Base-by-base conservation (phyloP, 352 stramenopile genomes). In the Porosira glacialis region DNA sequence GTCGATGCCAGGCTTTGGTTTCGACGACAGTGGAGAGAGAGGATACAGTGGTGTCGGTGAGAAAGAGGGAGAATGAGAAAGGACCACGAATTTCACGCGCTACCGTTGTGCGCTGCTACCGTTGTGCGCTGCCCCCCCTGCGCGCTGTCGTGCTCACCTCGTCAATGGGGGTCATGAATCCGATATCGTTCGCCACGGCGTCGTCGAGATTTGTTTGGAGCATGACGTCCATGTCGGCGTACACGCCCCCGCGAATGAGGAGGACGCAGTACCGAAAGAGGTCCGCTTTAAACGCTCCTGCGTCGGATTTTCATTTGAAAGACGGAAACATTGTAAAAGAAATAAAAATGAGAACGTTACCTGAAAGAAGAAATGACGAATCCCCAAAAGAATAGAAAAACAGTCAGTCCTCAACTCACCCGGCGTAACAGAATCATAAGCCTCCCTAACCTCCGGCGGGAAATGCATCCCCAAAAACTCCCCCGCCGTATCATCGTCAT, bases 201-300 rank as follows among this genome's bases (percentile, higher is more conserved):
- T 70, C 55, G 43, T 87, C 79, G 28, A 87, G 69, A 43, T 87
- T 81, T 13, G 59, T 70, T 59, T 84, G 50, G 44, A 87, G 69
- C 21, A 87, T 36, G 0, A 87, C 67, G 67, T 87, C 79, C 60
- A 87, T 80, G 51, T 87, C 79, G 3, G 79, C 70, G 63, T 87
- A 87, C 28, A 87, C 59, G 10, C 78, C 78, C 30, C 66, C 74
- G 38, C 67, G 61, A 69, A 91, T 91, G 15, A 89, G 50, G 15
- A 91, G 41, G 1, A 88, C 81, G 41, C 85, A 91, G 57, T 91
- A 91, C 22, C 85, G 73, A 59, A 91, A 91, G 39, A 90, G 70
- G 75, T 90, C 83, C n/a, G 82, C 82, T 55, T 89, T 89, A 70
- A 89, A 89, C 15, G 82, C 82, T 17, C 69, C 67, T 75, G 24